These are phyloP conservation scores for Priceomyces haplophilus DNA, from an alignment of 805 yeast genomes.

Conservation along the genomic window DNA sequence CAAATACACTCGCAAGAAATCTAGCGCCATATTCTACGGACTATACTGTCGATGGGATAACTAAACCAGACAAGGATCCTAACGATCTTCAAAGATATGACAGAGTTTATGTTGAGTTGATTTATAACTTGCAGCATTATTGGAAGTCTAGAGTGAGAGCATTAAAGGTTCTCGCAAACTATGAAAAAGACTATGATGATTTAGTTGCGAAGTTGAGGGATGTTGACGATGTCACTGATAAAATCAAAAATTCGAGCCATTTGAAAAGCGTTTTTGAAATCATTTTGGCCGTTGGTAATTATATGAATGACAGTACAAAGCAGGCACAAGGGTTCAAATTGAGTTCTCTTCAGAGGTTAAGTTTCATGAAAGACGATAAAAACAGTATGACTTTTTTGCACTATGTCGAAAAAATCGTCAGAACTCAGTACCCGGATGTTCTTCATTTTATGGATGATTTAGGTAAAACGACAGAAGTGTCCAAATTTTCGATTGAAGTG, in stretches of 20 bases:
- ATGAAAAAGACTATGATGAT: slow-evolving; percentile 65
- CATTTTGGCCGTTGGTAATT: slow-evolving; percentile 72
- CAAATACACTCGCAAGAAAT: slow-evolving; percentile 52
- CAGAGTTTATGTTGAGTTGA: slow-evolving; percentile 62
- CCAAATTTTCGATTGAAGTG: slow-evolving; percentile 62
- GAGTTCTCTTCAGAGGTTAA: slow-evolving; percentile 63
- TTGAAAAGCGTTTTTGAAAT: slow-evolving; percentile 60
- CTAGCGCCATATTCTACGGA: slow-evolving; percentile 65
- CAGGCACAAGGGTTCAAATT: slow-evolving; percentile 69
- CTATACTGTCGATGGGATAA: slow-evolving; percentile 28
- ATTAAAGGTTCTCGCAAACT: slow-evolving; percentile 50
- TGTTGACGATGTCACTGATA: slow-evolving; percentile 58
- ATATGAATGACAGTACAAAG: slow-evolving; percentile 70
- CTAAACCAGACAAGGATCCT: slow-evolving; percentile 52
- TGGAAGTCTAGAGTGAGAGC: slow-evolving; percentile 75
- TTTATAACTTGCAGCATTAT: slow-evolving; percentile 63
- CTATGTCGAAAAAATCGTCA: slow-evolving; percentile 66
- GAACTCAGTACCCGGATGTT: slow-evolving; percentile 63
- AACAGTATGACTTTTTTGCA: slow-evolving; percentile 71
- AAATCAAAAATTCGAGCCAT: slow-evolving; percentile 49
- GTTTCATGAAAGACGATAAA: slow-evolving; percentile 68
- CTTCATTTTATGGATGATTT: slow-evolving; percentile 62
- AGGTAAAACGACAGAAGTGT: slow-evolving; percentile 47
- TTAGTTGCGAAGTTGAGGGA: slow-evolving; percentile 51
- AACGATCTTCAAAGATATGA: slow-evolving; percentile 64